Conservation (phyloP, 164 flowering plant genomes). For the Chimonanthus praecox region DNA sequence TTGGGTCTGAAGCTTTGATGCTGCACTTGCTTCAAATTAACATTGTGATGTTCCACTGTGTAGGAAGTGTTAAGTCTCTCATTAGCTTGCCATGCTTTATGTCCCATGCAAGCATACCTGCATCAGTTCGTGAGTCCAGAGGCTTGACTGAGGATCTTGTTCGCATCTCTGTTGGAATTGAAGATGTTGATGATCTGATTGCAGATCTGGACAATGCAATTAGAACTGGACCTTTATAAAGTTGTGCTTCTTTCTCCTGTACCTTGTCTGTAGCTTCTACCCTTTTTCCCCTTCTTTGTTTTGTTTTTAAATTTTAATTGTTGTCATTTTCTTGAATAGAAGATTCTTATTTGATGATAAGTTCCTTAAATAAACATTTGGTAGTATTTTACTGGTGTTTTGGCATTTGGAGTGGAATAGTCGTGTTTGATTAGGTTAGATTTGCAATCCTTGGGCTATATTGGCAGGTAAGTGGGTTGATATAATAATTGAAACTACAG, state of each 20-base stretch:
- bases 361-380: too few relatives aligned
- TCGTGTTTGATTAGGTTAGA: too few relatives aligned
- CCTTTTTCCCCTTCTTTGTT: background rate
- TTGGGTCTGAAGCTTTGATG: background rate
- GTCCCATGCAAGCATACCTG: constrained; percentile 97
- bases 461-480: too few relatives aligned
- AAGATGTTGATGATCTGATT: constrained; percentile 84
- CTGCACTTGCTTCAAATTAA: background rate
- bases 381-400: too few relatives aligned
- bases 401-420: too few relatives aligned
- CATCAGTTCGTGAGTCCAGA: constrained; percentile 76
- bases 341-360: too few relatives aligned
- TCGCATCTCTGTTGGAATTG: constrained; percentile 94
- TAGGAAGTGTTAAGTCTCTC: constrained; percentile 97
- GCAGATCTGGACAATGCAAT: constrained; percentile 84
- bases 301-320: too few relatives aligned
- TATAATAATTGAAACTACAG: too few relatives aligned
- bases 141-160: constrained; percentile 93
- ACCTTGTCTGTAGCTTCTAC: background rate
- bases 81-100: constrained; percentile 98
- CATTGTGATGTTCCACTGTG: background rate
- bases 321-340: too few relatives aligned
- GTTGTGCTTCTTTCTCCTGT: background rate
- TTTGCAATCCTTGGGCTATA: too few relatives aligned
- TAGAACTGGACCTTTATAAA: constrained; percentile 58